phyloP scores from a whole-genome alignment of 78 protist genomes.

The Isochrysis galbana region DNA sequence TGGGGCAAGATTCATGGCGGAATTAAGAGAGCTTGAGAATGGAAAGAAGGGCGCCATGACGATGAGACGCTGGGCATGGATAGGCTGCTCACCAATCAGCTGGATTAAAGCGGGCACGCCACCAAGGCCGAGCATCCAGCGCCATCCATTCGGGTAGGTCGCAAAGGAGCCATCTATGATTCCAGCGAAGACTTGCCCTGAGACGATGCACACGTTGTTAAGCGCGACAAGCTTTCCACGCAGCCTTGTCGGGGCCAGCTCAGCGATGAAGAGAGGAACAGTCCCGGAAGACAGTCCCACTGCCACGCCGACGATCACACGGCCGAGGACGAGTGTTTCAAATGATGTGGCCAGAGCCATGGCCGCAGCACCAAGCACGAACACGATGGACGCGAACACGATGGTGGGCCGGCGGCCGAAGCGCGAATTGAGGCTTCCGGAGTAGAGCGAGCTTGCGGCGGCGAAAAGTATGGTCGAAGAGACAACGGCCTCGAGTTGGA shows the following conservation, averaged over 20 bases:
- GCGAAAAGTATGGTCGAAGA: neutral
- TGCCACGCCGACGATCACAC: conserved; percentile 38
- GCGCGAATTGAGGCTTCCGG: neutral
- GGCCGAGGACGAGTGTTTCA: conserved; percentile 11
- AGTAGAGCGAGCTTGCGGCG: neutral
- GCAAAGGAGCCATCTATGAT: neutral
- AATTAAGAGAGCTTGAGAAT: too few relatives aligned
- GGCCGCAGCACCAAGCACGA: neutral
- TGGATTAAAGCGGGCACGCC: neutral
- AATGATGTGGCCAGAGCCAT: neutral
- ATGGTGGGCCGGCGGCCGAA: conserved; percentile 7
- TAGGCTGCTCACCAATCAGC: neutral
- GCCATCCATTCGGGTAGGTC: neutral
- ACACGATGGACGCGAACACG: neutral
- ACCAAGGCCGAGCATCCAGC: neutral
- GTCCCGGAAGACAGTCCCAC: conserved; percentile 33
- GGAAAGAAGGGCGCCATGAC: too few relatives aligned
- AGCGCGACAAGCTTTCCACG: conserved; percentile 24
- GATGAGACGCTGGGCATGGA: too few relatives aligned
- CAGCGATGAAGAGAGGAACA: conserved; percentile 53
- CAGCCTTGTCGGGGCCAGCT: conserved; percentile 16
- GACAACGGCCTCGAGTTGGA: neutral
- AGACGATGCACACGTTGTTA: neutral
- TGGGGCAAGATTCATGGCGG: too few relatives aligned
- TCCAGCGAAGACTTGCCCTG: neutral